Percentiles rank a stretch among this genome's conserved stretches.
Conservation (phyloP, 306 rosid genomes). For the Geum urbanum region DNA sequence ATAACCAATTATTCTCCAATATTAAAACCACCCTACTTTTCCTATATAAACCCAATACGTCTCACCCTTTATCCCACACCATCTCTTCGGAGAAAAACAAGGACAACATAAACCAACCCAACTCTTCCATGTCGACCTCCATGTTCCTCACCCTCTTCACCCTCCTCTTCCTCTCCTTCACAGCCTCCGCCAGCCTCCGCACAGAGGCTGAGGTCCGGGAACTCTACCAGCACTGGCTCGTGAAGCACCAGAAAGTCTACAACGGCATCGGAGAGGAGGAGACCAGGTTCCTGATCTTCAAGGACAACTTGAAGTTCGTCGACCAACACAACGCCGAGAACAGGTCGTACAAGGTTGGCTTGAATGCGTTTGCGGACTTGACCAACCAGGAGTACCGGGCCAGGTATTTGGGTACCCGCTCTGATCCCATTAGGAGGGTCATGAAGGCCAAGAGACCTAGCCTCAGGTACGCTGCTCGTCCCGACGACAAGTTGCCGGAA, state of each 20-base stretch:
- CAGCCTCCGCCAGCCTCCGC: conserved; percentile 16
- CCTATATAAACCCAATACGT: conserved; percentile 12
- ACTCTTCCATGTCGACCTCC: conserved; percentile 30
- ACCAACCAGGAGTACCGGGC: conserved; percentile 69
- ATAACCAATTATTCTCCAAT: not conserved
- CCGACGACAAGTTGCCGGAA: conserved; percentile 47
- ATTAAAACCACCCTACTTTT: not conserved
- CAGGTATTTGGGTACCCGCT: conserved; percentile 48
- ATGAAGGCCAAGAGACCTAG: conserved; percentile 50
- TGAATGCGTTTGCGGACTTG: conserved; percentile 74
- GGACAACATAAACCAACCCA: not conserved
- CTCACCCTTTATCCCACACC: not conserved
- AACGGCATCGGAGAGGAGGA: conserved; percentile 69
- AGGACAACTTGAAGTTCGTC: conserved; percentile 61
- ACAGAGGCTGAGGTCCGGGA: conserved; percentile 48
- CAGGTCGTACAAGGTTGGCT: conserved; percentile 58
- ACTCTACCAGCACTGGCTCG: conserved; percentile 61
- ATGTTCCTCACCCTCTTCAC: conserved; percentile 12
- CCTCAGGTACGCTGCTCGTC: conserved; percentile 43
- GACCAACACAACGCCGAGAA: conserved; percentile 61
- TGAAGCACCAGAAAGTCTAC: conserved; percentile 49
- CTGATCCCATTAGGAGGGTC: conserved; percentile 47
- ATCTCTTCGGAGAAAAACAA: not conserved
- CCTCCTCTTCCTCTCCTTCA: conserved; percentile 31
- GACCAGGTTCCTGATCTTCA: conserved; percentile 62